A percentile compares a stretch with the other conserved stretches of the same genome.
phyloP scores from a whole-genome alignment of 129 eudicot genomes.

The Escallonia herrerae region DNA sequence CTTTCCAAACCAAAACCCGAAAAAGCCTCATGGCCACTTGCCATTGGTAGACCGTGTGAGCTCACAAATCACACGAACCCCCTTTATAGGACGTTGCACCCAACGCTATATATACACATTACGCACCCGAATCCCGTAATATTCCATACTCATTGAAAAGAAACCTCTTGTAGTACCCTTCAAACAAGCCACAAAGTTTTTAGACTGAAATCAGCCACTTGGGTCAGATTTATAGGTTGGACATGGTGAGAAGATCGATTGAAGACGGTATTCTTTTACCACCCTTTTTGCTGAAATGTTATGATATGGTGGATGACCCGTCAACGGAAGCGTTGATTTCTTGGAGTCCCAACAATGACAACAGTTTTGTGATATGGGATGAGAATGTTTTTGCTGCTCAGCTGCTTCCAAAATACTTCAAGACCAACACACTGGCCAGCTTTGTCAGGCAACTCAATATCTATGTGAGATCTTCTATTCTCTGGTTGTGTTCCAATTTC shows the following conservation, averaged over 20 bases:
- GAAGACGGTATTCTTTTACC: slow-evolving; percentile 49
- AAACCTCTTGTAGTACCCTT: no score
- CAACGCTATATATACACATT: no score
- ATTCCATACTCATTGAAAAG: no score
- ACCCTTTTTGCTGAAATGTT: slow-evolving; percentile 77
- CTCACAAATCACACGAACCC: no score
- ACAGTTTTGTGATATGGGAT: slow-evolving; percentile 69
- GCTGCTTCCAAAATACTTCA: slow-evolving; percentile 83
- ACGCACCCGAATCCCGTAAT: no score
- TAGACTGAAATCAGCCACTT: no score
- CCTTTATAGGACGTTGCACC: no score
- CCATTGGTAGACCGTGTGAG: no score
- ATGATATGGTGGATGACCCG: slow-evolving; percentile 77
- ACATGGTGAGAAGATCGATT: slow-evolving; percentile 55
- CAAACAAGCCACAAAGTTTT: no score
- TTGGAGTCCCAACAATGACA: slow-evolving; percentile 53
- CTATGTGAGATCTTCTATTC: slow-evolving; percentile 36
- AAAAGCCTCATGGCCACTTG: no score
- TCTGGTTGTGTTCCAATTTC: background rate
- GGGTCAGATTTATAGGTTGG: background rate
- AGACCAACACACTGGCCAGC: slow-evolving; percentile 70
- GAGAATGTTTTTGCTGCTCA: slow-evolving; percentile 43
- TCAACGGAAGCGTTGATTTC: slow-evolving; percentile 55
- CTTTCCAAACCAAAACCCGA: no score
- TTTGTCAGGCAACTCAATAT: slow-evolving; percentile 80